A percentile compares a stretch with the other conserved stretches of the same genome.
Conservation (phyloP, 2,329 filamentous ascomycete species). For the Aureobasidium melanogenum region DNA sequence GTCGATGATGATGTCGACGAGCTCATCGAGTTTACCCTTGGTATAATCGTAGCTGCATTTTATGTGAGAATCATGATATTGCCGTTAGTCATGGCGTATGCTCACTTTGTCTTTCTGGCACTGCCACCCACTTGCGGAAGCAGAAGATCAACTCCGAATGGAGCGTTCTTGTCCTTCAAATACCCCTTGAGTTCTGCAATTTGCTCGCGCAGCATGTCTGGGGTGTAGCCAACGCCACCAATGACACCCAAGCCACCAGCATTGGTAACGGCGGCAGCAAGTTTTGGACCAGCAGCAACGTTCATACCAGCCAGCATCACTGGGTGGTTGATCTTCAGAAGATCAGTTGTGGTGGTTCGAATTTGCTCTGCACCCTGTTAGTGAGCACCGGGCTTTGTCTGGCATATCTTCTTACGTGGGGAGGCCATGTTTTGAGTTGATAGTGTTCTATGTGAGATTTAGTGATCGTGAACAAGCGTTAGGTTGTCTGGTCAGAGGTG, state of each 20-base stretch:
- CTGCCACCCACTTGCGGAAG: slow-evolving; percentile 90
- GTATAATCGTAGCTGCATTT: slow-evolving; percentile 88
- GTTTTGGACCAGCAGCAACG: slow-evolving; percentile 90
- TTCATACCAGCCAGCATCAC: slow-evolving; percentile 97
- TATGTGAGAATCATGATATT: slow-evolving; percentile 6
- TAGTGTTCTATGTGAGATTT: not conserved
- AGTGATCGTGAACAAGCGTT: slow-evolving; percentile 7
- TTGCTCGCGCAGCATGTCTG: slow-evolving; percentile 93
- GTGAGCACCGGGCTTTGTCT: slow-evolving; percentile 18
- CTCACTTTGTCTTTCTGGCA: slow-evolving; percentile 73
- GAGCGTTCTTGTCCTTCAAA: slow-evolving; percentile 81
- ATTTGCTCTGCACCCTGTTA: slow-evolving; percentile 60
- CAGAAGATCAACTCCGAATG: slow-evolving; percentile 89
- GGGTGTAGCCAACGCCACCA: slow-evolving; percentile 90
- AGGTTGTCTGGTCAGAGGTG: not conserved
- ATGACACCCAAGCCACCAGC: slow-evolving; percentile 95
- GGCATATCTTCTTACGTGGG: slow-evolving; percentile 54
- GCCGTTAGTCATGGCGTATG: too few relatives aligned
- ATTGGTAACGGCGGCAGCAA: slow-evolving; percentile 94
- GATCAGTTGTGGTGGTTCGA: slow-evolving; percentile 85
- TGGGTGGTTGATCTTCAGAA: slow-evolving; percentile 96
- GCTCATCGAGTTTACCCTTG: slow-evolving; percentile 91
- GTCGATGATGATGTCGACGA: slow-evolving; percentile 87
- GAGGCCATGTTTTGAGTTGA: slow-evolving; percentile 53
- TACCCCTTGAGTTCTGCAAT: slow-evolving; percentile 88